phyloP scores from a whole-genome alignment of 495 filamentous ascomycete species.

The Gamarada debralockiae region DNA sequence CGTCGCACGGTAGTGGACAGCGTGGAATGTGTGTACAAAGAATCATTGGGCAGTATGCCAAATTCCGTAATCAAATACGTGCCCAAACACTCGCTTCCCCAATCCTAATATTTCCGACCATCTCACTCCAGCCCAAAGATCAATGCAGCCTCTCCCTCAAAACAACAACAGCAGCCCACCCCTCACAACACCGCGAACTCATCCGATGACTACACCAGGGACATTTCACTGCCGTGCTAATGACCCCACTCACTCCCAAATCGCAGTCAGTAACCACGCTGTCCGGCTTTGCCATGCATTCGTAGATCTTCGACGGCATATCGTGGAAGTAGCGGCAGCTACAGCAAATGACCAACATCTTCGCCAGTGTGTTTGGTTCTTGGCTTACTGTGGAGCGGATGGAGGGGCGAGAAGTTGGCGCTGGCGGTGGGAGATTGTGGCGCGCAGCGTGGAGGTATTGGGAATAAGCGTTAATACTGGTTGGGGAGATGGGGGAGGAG shows the following conservation, averaged over 20 bases:
- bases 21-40: no score
- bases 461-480: slow-evolving; percentile 23
- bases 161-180: slow-evolving; percentile 67
- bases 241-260: slow-evolving; percentile 45
- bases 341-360: slow-evolving; percentile 79
- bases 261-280: slow-evolving; percentile 43
- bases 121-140: slow-evolving; percentile 1
- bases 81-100: no score
- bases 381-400: not conserved
- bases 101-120: no score
- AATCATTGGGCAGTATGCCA: no score
- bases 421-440: not conserved
- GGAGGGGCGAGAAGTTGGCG: not conserved
- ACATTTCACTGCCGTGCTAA: slow-evolving; percentile 60
- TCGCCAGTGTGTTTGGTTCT: slow-evolving; percentile 47
- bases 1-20: no score
- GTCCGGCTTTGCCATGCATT: slow-evolving; percentile 65
- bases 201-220: slow-evolving; percentile 79
- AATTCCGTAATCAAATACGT: no score
- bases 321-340: slow-evolving; percentile 80
- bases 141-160: slow-evolving; percentile 63
- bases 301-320: slow-evolving; percentile 70
- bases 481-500: slow-evolving; percentile 27
- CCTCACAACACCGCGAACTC: slow-evolving; percentile 66
- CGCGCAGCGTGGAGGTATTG: not conserved